phyloP scores from a whole-genome alignment of 2,329 filamentous ascomycete species.

The Pseudogymnoascus sp. region DNA sequence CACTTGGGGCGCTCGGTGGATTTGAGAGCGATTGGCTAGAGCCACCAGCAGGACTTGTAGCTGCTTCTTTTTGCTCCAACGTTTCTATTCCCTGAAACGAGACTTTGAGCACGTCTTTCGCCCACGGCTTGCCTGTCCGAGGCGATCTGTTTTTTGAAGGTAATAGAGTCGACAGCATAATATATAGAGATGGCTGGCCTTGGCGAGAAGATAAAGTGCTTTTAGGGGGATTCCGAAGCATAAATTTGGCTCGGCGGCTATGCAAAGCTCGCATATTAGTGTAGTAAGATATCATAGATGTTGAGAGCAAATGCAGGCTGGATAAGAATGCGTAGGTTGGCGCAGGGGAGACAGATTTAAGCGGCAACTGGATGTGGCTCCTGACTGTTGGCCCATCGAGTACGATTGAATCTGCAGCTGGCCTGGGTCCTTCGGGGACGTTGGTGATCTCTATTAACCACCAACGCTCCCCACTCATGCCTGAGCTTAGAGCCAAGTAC shows the following conservation, averaged over 20 bases:
- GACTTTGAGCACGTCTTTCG: conserved; percentile 50
- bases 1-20: background rate
- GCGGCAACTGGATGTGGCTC: conserved; percentile 21
- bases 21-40: background rate
- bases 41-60: background rate
- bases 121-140: conserved; percentile 39
- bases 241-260: conserved; percentile 18
- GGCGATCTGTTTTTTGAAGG: conserved; percentile 19
- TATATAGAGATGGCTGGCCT: conserved; percentile 23
- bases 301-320: conserved; percentile 30
- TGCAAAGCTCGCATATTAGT: conserved; percentile 31
- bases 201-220: conserved; percentile 18
- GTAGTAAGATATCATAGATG: conserved; percentile 31
- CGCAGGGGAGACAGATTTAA: conserved; percentile 21
- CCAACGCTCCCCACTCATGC: conserved; percentile 68
- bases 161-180: conserved; percentile 23
- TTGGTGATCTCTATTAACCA: conserved; percentile 55
- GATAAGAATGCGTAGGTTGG: conserved; percentile 28
- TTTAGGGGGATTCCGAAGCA: conserved; percentile 25
- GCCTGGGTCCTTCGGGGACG: conserved; percentile 11
- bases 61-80: background rate
- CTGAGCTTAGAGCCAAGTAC: conserved; percentile 64
- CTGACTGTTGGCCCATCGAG: conserved; percentile 17
- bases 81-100: conserved; percentile 41
- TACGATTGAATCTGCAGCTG: background rate